These are phyloP conservation scores for Fusarium fujikuroi DNA, from an alignment of 2,329 filamentous ascomycete genomes.

Conservation along the genomic window DNA sequence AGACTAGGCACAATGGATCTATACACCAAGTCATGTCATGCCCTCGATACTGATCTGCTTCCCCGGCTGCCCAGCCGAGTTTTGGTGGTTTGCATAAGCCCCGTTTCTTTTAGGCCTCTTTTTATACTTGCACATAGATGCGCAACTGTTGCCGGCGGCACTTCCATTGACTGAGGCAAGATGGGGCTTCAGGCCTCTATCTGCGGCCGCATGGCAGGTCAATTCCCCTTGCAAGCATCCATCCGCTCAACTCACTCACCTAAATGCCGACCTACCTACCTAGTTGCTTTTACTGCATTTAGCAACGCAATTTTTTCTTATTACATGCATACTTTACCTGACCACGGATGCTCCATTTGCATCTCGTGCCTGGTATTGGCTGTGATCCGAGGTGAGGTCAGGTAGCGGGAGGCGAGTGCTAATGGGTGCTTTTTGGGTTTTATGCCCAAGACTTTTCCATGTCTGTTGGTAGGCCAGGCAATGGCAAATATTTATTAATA, in stretches of 20 bases:
- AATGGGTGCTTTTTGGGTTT: background rate
- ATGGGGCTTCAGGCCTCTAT: background rate
- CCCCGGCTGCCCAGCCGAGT: background rate
- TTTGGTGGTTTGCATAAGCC: background rate
- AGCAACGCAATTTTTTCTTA: background rate
- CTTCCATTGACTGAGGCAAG: background rate
- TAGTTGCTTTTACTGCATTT: slow-evolving; percentile 7
- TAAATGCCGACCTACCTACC: background rate
- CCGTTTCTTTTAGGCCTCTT: background rate
- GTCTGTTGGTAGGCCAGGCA: background rate
- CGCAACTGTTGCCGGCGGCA: background rate
- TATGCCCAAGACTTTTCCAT: slow-evolving; percentile 5
- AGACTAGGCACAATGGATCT: background rate
- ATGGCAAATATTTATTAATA: slow-evolving; percentile 17
- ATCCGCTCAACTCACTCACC: background rate
- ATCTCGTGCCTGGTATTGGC: slow-evolving; percentile 10
- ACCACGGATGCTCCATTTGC: background rate
- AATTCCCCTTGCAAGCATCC: background rate
- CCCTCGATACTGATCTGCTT: background rate
- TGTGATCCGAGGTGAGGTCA: background rate
- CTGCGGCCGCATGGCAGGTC: background rate
- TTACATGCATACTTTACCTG: background rate
- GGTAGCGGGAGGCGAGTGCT: background rate
- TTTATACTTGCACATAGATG: background rate
- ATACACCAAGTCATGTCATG: background rate